These are phyloP conservation scores for Coelastrella sp. DNA, from an alignment of 139 green algal genomes.

Conservation along the genomic window DNA sequence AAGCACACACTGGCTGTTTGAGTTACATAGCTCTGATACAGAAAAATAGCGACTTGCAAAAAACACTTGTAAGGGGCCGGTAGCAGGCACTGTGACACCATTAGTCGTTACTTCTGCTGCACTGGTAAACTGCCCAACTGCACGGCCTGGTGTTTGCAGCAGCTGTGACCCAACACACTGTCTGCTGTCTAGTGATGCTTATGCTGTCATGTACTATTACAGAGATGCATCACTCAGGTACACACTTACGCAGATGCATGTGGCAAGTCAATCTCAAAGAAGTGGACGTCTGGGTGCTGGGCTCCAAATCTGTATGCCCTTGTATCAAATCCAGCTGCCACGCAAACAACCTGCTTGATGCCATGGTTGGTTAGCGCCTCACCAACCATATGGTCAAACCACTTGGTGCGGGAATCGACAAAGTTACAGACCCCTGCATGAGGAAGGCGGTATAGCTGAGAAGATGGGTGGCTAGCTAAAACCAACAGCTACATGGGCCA, in stretches of 20 bases:
- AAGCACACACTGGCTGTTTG: not conserved
- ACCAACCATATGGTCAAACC: slow-evolving; percentile 73
- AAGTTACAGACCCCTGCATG: slow-evolving; percentile 68
- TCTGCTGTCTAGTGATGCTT: too few species aligned
- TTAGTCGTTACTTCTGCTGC: too few species aligned
- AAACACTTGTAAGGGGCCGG: too few species aligned
- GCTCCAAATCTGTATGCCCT: slow-evolving; percentile 61
- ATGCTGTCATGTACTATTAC: too few species aligned
- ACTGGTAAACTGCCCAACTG: too few species aligned
- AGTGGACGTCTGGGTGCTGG: slow-evolving; percentile 46
- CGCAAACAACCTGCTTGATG: slow-evolving; percentile 72
- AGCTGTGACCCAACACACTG: too few species aligned
- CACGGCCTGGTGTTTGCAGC: too few species aligned
- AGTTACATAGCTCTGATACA: too few species aligned
- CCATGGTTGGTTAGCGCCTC: slow-evolving; percentile 49
- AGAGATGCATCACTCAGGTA: too few species aligned
- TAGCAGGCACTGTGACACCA: too few species aligned
- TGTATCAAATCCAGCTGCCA: slow-evolving; percentile 83
- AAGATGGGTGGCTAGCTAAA: not conserved
- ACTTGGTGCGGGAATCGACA: slow-evolving; percentile 82
- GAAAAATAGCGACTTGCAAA: too few species aligned
- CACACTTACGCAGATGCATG: slow-evolving; percentile 43
- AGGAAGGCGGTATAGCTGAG: slow-evolving; percentile 12
- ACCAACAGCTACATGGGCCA: not conserved
- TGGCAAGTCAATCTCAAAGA: slow-evolving; percentile 79